Percentiles rank a stretch among this genome's conserved stretches.
phyloP scores from a whole-genome alignment of 805 yeast genomes.

The Kazachstania kunashirensis region DNA sequence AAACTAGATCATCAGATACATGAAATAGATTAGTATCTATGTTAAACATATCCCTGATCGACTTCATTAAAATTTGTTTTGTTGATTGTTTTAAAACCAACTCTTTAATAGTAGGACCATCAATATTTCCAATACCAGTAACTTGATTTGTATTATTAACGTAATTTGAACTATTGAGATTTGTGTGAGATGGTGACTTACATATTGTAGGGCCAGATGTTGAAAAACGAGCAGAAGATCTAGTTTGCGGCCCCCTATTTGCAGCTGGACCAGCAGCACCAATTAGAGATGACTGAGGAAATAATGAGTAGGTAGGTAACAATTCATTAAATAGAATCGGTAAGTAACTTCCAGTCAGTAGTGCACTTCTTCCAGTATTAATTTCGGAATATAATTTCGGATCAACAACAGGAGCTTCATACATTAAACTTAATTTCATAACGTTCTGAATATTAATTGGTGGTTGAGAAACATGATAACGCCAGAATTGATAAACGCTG shows the following conservation, averaged over 20 bases:
- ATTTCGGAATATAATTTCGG: slow-evolving; percentile 21
- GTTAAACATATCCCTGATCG: slow-evolving; percentile 55
- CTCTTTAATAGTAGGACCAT: slow-evolving; percentile 26
- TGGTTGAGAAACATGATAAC: slow-evolving; percentile 20
- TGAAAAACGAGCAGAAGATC: slow-evolving; percentile 18
- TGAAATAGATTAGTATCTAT: slow-evolving; percentile 49
- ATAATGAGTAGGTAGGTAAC: slow-evolving; percentile 46
- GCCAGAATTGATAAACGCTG: slow-evolving; percentile 25
- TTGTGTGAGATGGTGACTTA: neutral
- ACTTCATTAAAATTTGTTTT: slow-evolving; percentile 43
- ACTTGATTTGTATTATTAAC: slow-evolving; percentile 15
- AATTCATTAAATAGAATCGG: slow-evolving; percentile 56
- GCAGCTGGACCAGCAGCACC: slow-evolving; percentile 41
- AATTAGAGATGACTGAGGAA: slow-evolving; percentile 41
- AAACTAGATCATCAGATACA: slow-evolving; percentile 45
- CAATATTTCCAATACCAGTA: slow-evolving; percentile 41
- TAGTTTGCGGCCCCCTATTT: slow-evolving; percentile 12
- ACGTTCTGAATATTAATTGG: slow-evolving; percentile 43
- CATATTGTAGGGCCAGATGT: slow-evolving; percentile 5
- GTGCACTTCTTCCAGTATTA: slow-evolving; percentile 46
- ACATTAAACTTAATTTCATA: slow-evolving; percentile 52
- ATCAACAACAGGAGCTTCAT: slow-evolving; percentile 46
- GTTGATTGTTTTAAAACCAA: slow-evolving; percentile 20
- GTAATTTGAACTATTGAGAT: neutral
- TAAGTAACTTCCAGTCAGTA: slow-evolving; percentile 51